phyloP scores from a whole-genome alignment of 1,139 yeast genomes.

The Suhomyces terraborum region DNA sequence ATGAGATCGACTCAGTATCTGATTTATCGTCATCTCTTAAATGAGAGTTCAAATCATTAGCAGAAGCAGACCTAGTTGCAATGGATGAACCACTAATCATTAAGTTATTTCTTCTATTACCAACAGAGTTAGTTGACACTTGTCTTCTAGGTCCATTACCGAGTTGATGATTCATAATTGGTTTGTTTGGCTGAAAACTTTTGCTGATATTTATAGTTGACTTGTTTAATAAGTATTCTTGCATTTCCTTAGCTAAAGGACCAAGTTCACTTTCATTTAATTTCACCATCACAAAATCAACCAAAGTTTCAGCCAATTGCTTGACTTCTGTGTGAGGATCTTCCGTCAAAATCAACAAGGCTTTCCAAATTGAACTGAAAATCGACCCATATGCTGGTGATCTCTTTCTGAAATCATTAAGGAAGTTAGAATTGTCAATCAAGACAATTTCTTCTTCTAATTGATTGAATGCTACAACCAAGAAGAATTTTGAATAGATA shows the following conservation, averaged over 20 bases:
- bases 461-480: conserved; percentile 87
- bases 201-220: conserved; percentile 45
- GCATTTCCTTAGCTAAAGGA: conserved; percentile 64
- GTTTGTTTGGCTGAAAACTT: conserved; percentile 39
- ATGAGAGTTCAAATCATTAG: conserved; percentile 24
- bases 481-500: conserved; percentile 70
- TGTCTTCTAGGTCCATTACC: conserved; percentile 29
- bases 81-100: conserved; percentile 34
- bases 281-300: conserved; percentile 70
- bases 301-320: conserved; percentile 68
- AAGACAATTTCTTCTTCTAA: conserved; percentile 77
- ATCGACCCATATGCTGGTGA: conserved; percentile 84
- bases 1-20: conserved; percentile 39
- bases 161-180: conserved; percentile 34
- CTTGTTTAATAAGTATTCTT: conserved; percentile 59
- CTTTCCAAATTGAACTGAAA: conserved; percentile 88
- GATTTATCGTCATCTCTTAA: conserved; percentile 23
- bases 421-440: conserved; percentile 59
- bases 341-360: conserved; percentile 74
- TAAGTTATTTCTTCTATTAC: conserved; percentile 32
- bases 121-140: conserved; percentile 36
- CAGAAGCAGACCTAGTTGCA: conserved; percentile 38
- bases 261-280: conserved; percentile 70
- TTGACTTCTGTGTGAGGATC: conserved; percentile 90
- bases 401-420: conserved; percentile 60